These are phyloP conservation scores for Nannizzia gypsea DNA, from an alignment of 2,329 filamentous ascomycete species.

Conservation along the genomic window DNA sequence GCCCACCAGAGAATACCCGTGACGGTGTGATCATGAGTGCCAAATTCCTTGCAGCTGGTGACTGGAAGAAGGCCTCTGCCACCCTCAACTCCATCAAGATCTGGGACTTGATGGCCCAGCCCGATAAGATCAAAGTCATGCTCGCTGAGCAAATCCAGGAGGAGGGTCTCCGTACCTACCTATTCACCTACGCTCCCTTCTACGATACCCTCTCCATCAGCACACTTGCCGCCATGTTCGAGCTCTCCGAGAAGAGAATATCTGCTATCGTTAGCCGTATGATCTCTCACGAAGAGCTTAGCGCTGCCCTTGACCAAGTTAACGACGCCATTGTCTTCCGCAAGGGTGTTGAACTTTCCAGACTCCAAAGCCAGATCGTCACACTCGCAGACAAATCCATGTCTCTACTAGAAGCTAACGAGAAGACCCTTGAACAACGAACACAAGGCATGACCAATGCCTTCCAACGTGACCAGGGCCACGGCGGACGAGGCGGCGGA, in stretches of 20 bases:
- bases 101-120: slow-evolving; percentile 92
- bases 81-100: slow-evolving; percentile 99
- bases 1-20: slow-evolving; percentile 94
- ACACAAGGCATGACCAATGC: slow-evolving; percentile 92
- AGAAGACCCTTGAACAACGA: slow-evolving; percentile 91
- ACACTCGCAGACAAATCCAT: slow-evolving; percentile 94
- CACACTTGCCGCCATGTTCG: slow-evolving; percentile 87
- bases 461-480: slow-evolving; percentile 82
- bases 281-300: slow-evolving; percentile 98
- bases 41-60: slow-evolving; percentile 87
- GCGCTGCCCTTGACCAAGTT: slow-evolving; percentile 92
- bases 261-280: slow-evolving; percentile 95
- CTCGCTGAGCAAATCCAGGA: slow-evolving; percentile 97
- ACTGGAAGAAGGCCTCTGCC: slow-evolving; percentile 93
- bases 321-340: slow-evolving; percentile 97
- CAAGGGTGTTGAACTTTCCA: slow-evolving; percentile 95
- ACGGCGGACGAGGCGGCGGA: slow-evolving; percentile 54
- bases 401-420: slow-evolving; percentile 89
- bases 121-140: slow-evolving; percentile 91
- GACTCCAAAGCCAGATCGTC: slow-evolving; percentile 87
- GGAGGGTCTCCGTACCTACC: slow-evolving; percentile 92
- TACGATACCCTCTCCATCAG: slow-evolving; percentile 89
- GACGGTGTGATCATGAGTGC: slow-evolving; percentile 99
- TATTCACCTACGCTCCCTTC: slow-evolving; percentile 98
- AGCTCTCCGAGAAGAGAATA: slow-evolving; percentile 81